Evolutionary conservation across 768 basidiomycete species (phyloP).

Genomic region (Hygrophoropsis aurantiaca): DNA sequence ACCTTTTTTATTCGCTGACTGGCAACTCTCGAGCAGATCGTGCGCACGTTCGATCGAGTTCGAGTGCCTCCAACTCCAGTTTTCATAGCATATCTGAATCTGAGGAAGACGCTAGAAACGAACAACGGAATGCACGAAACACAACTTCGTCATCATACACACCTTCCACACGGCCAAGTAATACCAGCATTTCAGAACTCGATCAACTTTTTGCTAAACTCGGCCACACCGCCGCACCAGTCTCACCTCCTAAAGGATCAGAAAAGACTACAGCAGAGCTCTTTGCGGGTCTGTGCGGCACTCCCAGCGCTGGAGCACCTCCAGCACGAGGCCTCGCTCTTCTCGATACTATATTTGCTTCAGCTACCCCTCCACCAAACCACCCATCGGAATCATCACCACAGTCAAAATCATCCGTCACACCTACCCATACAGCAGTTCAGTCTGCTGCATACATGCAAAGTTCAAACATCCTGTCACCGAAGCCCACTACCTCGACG

Average conservation of each 20-base stretch:
- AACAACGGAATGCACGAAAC: too few relatives aligned
- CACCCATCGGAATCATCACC: slow-evolving; percentile 18
- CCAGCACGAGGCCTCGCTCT: slow-evolving; percentile 55
- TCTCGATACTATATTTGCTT: slow-evolving; percentile 73
- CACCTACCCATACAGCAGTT: slow-evolving; percentile 8
- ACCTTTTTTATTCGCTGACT: background rate
- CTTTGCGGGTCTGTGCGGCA: slow-evolving; percentile 46
- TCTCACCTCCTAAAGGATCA: slow-evolving; percentile 19
- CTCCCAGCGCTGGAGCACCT: slow-evolving; percentile 17
- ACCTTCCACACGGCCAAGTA: slow-evolving; percentile 9
- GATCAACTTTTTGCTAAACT: slow-evolving; percentile 47
- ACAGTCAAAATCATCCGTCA: slow-evolving; percentile 10
- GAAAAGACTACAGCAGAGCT: slow-evolving; percentile 41
- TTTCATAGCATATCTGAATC: slow-evolving; percentile 35
- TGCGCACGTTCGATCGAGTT: slow-evolving; percentile 25
- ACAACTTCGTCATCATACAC: slow-evolving; percentile 3
- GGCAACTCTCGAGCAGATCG: slow-evolving; percentile 20
- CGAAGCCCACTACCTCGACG: slow-evolving; percentile 50
- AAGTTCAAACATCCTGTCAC: slow-evolving; percentile 47
- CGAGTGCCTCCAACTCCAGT: slow-evolving; percentile 33
- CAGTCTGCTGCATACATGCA: slow-evolving; percentile 23
- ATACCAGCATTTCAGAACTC: slow-evolving; percentile 33
- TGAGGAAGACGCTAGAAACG: slow-evolving; percentile 17
- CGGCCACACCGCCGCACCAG: slow-evolving; percentile 10
- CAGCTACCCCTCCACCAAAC: slow-evolving; percentile 40